Conservation (phyloP, 2,329 filamentous ascomycete genomes). For the Didymella pomorum region DNA sequence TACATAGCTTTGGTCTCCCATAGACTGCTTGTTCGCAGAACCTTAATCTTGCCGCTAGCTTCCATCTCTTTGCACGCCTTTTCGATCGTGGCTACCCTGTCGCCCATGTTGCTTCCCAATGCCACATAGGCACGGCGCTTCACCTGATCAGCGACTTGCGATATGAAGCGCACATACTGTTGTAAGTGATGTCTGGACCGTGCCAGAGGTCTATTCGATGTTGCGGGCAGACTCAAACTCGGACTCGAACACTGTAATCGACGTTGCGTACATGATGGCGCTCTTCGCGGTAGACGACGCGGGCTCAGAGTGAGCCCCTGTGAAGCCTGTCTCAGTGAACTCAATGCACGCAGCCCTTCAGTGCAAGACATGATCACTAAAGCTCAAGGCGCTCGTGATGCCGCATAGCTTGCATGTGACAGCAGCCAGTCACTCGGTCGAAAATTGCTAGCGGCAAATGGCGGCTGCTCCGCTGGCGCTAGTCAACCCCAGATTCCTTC, state of each 20-base stretch:
- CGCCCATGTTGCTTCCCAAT: conserved; percentile 89
- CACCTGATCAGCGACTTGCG: conserved; percentile 23
- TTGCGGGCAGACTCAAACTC: neutral
- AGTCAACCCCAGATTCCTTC: neutral
- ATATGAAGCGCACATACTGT: conserved; percentile 17
- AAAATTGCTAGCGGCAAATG: conserved; percentile 21
- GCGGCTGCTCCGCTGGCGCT: conserved; percentile 17
- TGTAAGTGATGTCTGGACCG: neutral
- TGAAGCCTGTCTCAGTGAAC: neutral
- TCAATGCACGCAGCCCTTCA: conserved; percentile 7
- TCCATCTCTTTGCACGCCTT: conserved; percentile 82
- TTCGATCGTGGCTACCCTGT: conserved; percentile 86
- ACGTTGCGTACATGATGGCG: conserved; percentile 1
- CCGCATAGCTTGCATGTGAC: conserved; percentile 28
- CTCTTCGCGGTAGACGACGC: neutral
- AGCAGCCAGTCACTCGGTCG: conserved; percentile 18
- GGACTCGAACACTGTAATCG: conserved; percentile 1
- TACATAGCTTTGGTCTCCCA: conserved; percentile 99
- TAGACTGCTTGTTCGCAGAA: conserved; percentile 82
- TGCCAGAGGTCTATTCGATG: neutral
- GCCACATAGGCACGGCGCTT: conserved; percentile 75
- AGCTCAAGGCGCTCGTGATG: conserved; percentile 11
- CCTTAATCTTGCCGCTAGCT: conserved; percentile 68
- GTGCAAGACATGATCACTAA: conserved; percentile 15
- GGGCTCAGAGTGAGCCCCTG: neutral